Conservation (phyloP, 306 rosid genomes). For the Amphicarpaea edgeworthii region DNA sequence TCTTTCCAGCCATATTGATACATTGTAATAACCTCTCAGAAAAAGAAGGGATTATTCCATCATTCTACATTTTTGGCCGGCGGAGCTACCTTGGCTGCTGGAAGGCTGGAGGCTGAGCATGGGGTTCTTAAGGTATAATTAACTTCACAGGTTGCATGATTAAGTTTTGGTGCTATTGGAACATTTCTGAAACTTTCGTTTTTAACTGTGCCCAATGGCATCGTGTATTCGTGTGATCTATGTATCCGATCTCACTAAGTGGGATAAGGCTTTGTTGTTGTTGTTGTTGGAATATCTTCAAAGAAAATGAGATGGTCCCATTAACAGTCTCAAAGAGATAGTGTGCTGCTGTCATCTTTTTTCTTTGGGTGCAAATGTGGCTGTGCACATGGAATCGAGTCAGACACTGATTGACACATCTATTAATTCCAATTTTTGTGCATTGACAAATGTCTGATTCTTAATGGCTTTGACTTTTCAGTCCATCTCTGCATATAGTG, state of each 20-base stretch:
- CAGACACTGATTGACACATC: constrained; percentile 15
- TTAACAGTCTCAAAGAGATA: background rate
- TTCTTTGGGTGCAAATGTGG: constrained; percentile 7
- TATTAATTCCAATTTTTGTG: constrained; percentile 13
- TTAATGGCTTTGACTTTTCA: constrained; percentile 53
- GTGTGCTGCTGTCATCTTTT: constrained; percentile 12
- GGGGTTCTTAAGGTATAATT: constrained; percentile 80
- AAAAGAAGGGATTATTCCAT: constrained; percentile 85
- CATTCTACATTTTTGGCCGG: constrained; percentile 97
- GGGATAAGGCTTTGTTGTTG: no score
- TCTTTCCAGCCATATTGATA: constrained; percentile 21
- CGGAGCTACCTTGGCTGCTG: constrained; percentile 89
- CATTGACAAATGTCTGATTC: constrained; percentile 44
- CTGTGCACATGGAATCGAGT: background rate
- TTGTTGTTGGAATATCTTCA: constrained; percentile 12
- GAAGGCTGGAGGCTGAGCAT: constrained; percentile 74
- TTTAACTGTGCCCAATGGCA: no score
- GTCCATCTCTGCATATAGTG: constrained; percentile 94
- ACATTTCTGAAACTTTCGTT: no score
- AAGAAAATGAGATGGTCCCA: constrained; percentile 31
- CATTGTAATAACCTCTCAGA: constrained; percentile 54
- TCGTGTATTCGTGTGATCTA: no score
- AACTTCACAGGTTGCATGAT: constrained; percentile 23
- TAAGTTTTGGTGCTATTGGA: constrained; percentile 1
- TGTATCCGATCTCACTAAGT: no score